Evolutionary conservation across 257 asterid genomes (phyloP), one percentile per base, ranked within the genome.

Genomic region (Lycium barbarum): DNA sequence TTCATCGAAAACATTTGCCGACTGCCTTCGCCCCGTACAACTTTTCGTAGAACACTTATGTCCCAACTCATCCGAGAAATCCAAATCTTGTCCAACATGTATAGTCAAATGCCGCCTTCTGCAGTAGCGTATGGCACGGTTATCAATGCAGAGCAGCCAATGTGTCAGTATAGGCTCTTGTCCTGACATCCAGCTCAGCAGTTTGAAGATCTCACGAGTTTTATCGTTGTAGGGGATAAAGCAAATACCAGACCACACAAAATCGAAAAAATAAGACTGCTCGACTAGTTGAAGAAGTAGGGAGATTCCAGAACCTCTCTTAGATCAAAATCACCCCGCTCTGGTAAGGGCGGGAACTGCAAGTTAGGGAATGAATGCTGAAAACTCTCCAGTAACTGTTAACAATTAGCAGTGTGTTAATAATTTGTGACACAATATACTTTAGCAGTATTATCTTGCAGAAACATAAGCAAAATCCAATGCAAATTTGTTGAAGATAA

Each of bases 321-420:
- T 86, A 97, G 88, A 90, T 95, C 94, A 17, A 97, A 97, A 84
- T 97, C 98, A 83, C 99, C 99, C 35, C 98, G 91, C 85, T 91
- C 96, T 0, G 99, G 99, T 87, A 94, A 83, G 13, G 97, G 92
- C 61, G 99, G 99, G 84, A 95, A 95, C 33, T 87, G 89, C 73
- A 94, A 86, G 7, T 88, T 84, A 20, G 98, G 98, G 88, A 93
- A 94, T 22, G 97, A 91, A 72, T 88, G 35, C 86, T 94, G 91
- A 57, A 97, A 97, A 84, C 91, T 91, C 57, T 90, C 92, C 91
- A 92, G 78, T 87, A 96, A 83, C 99, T 94, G 98, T 76, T 38
- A 70, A 54, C 1, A 53, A 53, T 53, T 14, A 66, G 55, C 57
- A 63, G 67, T 73, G 78, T 51, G 72, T 53, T 13, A 26, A 62